A percentile compares a stretch with the other conserved stretches of the same genome.
These are phyloP conservation scores for Anethum foeniculum DNA, from an alignment of 140 eudicot species.

Conservation along the genomic window DNA sequence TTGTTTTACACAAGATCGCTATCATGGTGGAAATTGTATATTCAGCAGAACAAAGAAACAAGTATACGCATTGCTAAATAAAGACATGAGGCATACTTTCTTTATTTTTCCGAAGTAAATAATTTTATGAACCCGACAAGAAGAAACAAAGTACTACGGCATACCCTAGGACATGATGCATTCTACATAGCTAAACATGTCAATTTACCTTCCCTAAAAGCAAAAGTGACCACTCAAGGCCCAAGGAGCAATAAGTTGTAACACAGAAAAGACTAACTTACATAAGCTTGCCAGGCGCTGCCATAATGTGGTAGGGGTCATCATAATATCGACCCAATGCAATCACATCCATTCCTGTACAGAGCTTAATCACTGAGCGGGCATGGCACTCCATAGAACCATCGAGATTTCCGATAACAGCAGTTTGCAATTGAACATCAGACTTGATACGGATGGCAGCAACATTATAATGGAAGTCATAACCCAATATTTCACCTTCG, in stretches of 20 bases:
- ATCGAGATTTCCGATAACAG: neutral
- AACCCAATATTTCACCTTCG: slow-evolving; percentile 7
- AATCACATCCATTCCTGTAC: neutral
- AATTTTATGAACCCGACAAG: too few relatives aligned
- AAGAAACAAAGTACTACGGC: too few relatives aligned
- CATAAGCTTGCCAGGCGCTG: slow-evolving; percentile 6
- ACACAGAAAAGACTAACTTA: slow-evolving; percentile 3
- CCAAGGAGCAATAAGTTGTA: neutral
- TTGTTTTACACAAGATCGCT: neutral
- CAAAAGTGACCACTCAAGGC: neutral
- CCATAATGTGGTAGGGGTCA: neutral
- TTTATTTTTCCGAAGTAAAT: too few relatives aligned
- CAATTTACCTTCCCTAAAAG: neutral
- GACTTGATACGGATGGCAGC: slow-evolving; percentile 1
- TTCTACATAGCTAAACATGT: slow-evolving; percentile 2
- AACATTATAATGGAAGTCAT: neutral
- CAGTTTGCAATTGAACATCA: neutral
- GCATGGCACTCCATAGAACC: neutral
- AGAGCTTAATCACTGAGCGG: neutral
- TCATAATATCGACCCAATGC: slow-evolving; percentile 5
- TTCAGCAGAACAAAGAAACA: neutral
- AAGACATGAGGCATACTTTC: neutral
- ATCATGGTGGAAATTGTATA: neutral
- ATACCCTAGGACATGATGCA: neutral
- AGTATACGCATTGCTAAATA: neutral